phyloP scores from a whole-genome alignment of 495 filamentous ascomycete genomes.

The Hypomontagnella monticulosa region DNA sequence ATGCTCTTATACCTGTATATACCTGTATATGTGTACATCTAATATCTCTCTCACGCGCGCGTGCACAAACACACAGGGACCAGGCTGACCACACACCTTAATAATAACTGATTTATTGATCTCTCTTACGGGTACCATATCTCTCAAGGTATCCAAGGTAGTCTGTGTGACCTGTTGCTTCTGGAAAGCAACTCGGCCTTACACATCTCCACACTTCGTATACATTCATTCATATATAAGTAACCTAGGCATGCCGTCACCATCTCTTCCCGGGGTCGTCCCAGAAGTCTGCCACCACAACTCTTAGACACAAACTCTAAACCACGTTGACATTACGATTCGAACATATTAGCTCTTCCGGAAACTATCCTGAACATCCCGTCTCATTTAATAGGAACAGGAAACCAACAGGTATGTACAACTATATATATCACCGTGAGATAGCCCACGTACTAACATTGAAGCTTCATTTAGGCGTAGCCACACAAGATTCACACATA shows the following conservation, averaged over 20 bases:
- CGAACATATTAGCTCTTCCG: constrained; percentile 8
- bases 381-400: too few species aligned
- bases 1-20: constrained; percentile 17
- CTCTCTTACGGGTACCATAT: constrained; percentile 22
- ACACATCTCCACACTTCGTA: constrained; percentile 29
- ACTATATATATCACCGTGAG: too few species aligned
- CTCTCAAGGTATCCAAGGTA: constrained; percentile 25
- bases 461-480: constrained; percentile 6
- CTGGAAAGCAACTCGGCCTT: constrained; percentile 33
- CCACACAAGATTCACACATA: constrained; percentile 11
- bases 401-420: too few species aligned
- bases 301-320: constrained; percentile 4
- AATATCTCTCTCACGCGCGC: constrained; percentile 28
- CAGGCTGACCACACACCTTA: constrained; percentile 42
- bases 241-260: constrained; percentile 40
- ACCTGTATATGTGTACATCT: constrained; percentile 11
- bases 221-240: constrained; percentile 30
- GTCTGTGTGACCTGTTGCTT: constrained; percentile 37
- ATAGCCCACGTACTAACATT: not conserved
- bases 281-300: constrained; percentile 25
- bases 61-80: constrained; percentile 37
- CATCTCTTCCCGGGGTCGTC: constrained; percentile 22
- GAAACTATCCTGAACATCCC: constrained; percentile 1
- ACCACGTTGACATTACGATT: constrained; percentile 13
- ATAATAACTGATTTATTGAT: constrained; percentile 36